Base-by-base conservation (phyloP, 2,329 filamentous ascomycete species). In the Metarhizium brunneum region DNA sequence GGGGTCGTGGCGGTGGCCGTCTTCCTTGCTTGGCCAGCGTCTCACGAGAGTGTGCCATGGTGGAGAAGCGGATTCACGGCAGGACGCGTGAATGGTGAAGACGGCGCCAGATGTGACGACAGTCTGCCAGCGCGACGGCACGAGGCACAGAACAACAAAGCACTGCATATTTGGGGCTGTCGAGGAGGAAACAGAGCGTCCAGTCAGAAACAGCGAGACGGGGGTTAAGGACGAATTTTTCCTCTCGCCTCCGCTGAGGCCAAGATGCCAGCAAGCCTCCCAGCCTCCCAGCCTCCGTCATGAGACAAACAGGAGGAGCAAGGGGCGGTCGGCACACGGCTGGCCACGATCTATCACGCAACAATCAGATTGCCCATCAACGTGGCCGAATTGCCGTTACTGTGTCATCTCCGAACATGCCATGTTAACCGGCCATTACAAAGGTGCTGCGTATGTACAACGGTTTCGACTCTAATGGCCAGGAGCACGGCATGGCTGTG, bases 111-210 rank as follows among this genome's bases (percentile, higher is more conserved):
- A 64, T 64, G 67, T 67, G 65, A 66, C 64, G 68, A 18, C 43
- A 35, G 13, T 40, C 32, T 40, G 38, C 38, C 38, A 40, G 14
- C 38, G 38, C 38, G 38, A 40, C 38, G 71, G 63, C 68, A 30
- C 64, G 67, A 73, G 67, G 68, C 20, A 69, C 71, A 73, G 66
- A 66, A 71, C 73, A 75, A 69, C 73, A 63, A 72, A 75, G 68
- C 71, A 68, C 58, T 73, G 72, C 73, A 73, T 66, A 57, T 14
- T 45, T 35, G 55, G 40, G 53, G 25, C 18, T 51, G 48, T 20
- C 43, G 29, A 14, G 47, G 36, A 29, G 40, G 49, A 47, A 42
- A 40, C 38, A 6, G 13, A 48, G 5, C 25, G 6, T 48, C 45
- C 45, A 48, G 45, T 48, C 25, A 16, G 20, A 30, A 48, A 30